These are phyloP conservation scores for Plasmodium sp. DNA, from an alignment of 169 alveolate species.

Conservation along the genomic window DNA sequence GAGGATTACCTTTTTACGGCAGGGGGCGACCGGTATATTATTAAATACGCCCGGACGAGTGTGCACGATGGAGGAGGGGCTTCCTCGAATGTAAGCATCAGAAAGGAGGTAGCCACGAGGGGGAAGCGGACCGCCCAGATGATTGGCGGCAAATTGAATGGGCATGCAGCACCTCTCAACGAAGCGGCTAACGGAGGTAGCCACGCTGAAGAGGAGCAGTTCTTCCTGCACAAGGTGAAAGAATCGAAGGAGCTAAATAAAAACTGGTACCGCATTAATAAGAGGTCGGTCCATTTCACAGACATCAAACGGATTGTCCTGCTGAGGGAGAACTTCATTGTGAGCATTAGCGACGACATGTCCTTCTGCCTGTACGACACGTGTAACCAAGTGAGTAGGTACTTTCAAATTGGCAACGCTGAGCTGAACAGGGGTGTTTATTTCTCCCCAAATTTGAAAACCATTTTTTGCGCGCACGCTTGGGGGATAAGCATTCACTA, in stretches of 20 bases:
- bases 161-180: background rate
- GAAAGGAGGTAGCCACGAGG: background rate
- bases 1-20: slow-evolving; percentile 21
- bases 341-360: slow-evolving; percentile 57
- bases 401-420: background rate
- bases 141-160: background rate
- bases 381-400: background rate
- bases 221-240: slow-evolving; percentile 14
- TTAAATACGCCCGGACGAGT: slow-evolving; percentile 4
- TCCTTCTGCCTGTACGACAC: slow-evolving; percentile 11
- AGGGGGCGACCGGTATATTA: slow-evolving; percentile 37
- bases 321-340: background rate
- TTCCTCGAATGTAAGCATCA: background rate
- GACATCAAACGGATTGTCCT: slow-evolving; percentile 26
- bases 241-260: background rate
- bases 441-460: slow-evolving; percentile 6
- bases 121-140: background rate
- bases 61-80: background rate
- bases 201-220: background rate
- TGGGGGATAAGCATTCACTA: slow-evolving; percentile 7
- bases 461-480: slow-evolving; percentile 17
- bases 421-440: background rate
- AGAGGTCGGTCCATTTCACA: slow-evolving; percentile 24
- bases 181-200: background rate
- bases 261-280: slow-evolving; percentile 12